Evolutionary conservation across 129 eudicot species (phyloP).

Genomic region (Flaveria robusta): DNA sequence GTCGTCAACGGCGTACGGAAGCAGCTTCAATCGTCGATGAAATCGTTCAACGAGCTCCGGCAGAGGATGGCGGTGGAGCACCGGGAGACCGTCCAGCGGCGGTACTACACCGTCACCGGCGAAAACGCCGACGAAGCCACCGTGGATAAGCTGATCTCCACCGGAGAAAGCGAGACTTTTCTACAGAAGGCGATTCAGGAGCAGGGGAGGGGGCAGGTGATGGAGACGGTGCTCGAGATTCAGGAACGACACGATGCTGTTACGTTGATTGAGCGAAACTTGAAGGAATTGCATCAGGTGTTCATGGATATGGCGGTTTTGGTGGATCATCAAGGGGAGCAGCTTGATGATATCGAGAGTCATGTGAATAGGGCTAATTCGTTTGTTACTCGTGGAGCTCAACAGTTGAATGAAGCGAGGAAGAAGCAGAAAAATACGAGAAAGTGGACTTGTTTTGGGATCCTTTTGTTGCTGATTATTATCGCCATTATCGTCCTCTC

Average conservation of each 20-base stretch:
- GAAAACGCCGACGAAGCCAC: constrained; percentile 12
- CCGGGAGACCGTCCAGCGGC: constrained; percentile 10
- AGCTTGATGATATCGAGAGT: constrained; percentile 7
- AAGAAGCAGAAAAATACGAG: constrained; percentile 19
- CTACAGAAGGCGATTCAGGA: constrained; percentile 15
- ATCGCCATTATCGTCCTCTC: constrained; percentile 4
- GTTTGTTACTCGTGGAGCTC: background rate
- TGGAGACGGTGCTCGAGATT: constrained; percentile 10
- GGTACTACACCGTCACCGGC: constrained; percentile 14
- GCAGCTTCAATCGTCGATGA: constrained; percentile 12
- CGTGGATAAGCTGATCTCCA: constrained; percentile 7
- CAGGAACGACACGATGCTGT: constrained; percentile 10
- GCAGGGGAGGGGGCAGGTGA: constrained; percentile 17
- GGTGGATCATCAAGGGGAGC: constrained; percentile 17
- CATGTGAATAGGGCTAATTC: constrained; percentile 18
- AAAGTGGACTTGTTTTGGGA: constrained; percentile 19
- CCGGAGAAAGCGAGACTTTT: constrained; percentile 14
- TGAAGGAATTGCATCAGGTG: constrained; percentile 11
- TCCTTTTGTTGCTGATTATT: constrained; percentile 24
- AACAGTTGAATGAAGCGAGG: constrained; percentile 9
- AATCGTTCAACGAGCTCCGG: constrained; percentile 9
- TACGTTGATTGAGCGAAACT: constrained; percentile 2
- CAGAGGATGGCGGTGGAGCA: constrained; percentile 8
- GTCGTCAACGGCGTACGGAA: constrained; percentile 14
- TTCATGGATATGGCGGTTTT: constrained; percentile 15